Evolutionary conservation across 805 yeast genomes (phyloP).

Genomic region (Candida coquimbonensis): DNA sequence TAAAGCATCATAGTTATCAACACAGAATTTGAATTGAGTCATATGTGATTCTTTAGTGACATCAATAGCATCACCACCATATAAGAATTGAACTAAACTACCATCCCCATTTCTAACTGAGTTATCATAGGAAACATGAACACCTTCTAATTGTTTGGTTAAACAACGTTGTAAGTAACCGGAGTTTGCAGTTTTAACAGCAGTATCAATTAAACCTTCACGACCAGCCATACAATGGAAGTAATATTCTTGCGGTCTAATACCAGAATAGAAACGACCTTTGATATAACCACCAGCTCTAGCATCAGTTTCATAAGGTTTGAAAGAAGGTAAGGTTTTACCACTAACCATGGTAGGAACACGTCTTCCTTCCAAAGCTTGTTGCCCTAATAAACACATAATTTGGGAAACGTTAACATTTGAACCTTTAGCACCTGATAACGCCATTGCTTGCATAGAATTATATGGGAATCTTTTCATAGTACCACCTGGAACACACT

Average conservation of each 20-base stretch:
- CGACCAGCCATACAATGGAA: slow-evolving; percentile 99
- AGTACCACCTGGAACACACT: slow-evolving; percentile 94
- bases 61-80: slow-evolving; percentile 97
- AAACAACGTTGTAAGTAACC: slow-evolving; percentile 98
- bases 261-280: slow-evolving; percentile 95
- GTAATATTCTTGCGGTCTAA: slow-evolving; percentile 96
- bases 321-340: slow-evolving; percentile 92
- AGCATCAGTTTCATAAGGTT: slow-evolving; percentile 94
- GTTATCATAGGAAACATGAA: slow-evolving; percentile 88
- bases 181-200: slow-evolving; percentile 96
- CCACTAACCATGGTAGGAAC: slow-evolving; percentile 99
- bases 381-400: slow-evolving; percentile 98
- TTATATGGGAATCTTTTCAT: slow-evolving; percentile 93
- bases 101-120: slow-evolving; percentile 96
- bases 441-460: slow-evolving; percentile 98
- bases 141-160: slow-evolving; percentile 97
- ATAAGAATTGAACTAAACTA: slow-evolving; percentile 83
- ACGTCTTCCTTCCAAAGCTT: slow-evolving; percentile 98
- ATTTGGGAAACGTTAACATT: slow-evolving; percentile 97
- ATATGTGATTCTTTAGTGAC: slow-evolving; percentile 91
- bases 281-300: slow-evolving; percentile 98
- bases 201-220: slow-evolving; percentile 99
- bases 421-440: slow-evolving; percentile 99
- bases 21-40: slow-evolving; percentile 89
- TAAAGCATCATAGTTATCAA: slow-evolving; percentile 82